phyloP scores from a whole-genome alignment of 169 alveolate genomes.

The Plasmodium coatneyi region DNA sequence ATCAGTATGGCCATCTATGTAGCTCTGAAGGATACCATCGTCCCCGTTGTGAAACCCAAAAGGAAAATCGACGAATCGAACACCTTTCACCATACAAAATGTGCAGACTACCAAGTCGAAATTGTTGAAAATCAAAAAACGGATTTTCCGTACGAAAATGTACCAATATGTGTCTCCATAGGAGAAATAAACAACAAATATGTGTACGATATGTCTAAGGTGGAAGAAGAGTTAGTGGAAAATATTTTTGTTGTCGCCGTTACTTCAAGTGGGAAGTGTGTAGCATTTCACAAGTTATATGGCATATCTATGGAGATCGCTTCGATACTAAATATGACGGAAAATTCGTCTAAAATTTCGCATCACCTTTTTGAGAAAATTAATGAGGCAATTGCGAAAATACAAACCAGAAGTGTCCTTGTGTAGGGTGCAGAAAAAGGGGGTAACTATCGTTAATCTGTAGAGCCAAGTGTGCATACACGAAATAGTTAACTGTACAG shows the following conservation, averaged over 20 bases:
- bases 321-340: conserved; percentile 61
- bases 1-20: conserved; percentile 80
- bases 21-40: conserved; percentile 77
- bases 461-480: not conserved
- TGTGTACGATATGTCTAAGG: conserved; percentile 72
- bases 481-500: not conserved
- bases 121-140: conserved; percentile 46
- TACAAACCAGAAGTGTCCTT: conserved; percentile 12
- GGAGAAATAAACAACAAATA: conserved; percentile 73
- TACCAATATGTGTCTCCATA: conserved; percentile 69
- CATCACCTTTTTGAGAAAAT: conserved; percentile 60
- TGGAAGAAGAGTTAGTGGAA: conserved; percentile 66
- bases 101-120: conserved; percentile 54
- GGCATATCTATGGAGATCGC: conserved; percentile 69
- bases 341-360: conserved; percentile 55
- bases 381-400: conserved; percentile 51
- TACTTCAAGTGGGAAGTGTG: conserved; percentile 72
- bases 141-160: conserved; percentile 42
- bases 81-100: conserved; percentile 49
- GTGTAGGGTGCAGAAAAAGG: not conserved
- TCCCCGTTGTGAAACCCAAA: conserved; percentile 78
- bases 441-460: not conserved
- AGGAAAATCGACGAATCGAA: conserved; percentile 76
- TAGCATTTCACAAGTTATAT: conserved; percentile 64
- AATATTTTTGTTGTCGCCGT: conserved; percentile 68